Conservation (phyloP, 768 basidiomycete genomes). For the Tricholoma sp. region DNA sequence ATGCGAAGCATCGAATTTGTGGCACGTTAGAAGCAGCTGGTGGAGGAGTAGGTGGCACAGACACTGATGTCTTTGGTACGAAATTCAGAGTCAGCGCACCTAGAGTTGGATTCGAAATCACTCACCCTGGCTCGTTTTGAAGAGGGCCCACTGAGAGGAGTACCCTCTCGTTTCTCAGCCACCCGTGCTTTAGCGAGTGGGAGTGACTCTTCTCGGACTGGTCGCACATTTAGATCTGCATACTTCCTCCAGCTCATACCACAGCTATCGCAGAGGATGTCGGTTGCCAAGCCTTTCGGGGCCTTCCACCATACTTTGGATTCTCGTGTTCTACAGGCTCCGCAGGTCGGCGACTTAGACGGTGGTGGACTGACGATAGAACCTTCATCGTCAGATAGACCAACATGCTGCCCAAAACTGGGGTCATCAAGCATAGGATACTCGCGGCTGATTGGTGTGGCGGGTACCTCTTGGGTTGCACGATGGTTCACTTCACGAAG, state of each 20-base stretch:
- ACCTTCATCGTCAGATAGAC: constrained; percentile 66
- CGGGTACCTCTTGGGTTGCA: constrained; percentile 36
- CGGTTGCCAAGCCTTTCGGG: constrained; percentile 75
- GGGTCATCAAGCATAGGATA: constrained; percentile 36
- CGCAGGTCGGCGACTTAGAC: constrained; percentile 60
- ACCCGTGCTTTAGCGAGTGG: constrained; percentile 48
- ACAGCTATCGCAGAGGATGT: constrained; percentile 79
- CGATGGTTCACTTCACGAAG: constrained; percentile 65
- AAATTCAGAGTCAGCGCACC: background rate
- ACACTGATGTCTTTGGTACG: constrained; percentile 37
- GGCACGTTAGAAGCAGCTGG: constrained; percentile 48
- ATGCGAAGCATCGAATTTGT: constrained; percentile 70
- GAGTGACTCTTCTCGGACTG: constrained; percentile 60
- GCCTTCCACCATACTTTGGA: constrained; percentile 88
- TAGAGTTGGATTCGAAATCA: background rate
- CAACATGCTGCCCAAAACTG: constrained; percentile 41
- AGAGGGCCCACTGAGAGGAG: constrained; percentile 40
- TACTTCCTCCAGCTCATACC: constrained; percentile 92
- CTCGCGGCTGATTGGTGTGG: constrained; percentile 29
- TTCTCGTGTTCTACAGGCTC: constrained; percentile 80
- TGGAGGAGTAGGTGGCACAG: constrained; percentile 59
- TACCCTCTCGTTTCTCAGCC: constrained; percentile 60
- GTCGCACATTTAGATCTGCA: constrained; percentile 78
- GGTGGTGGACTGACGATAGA: constrained; percentile 57
- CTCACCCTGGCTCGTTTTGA: constrained; percentile 42